phyloP scores from a whole-genome alignment of 2,329 filamentous ascomycete species.

The Drechslera avenae region DNA sequence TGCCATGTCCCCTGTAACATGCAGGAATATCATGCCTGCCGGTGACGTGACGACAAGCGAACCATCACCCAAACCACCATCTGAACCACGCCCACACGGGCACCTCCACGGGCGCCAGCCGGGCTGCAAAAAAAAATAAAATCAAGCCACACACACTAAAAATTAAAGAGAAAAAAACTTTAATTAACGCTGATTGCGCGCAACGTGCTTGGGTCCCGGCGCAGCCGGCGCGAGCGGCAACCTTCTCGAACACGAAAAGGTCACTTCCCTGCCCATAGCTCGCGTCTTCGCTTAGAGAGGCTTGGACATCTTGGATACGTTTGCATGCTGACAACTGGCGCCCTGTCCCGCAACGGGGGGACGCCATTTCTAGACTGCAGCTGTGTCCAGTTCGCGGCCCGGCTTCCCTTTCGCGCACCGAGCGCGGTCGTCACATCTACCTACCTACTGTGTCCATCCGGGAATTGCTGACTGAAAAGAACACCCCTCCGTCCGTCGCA shows the following conservation, averaged over 20 bases:
- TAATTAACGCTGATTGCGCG: conserved; percentile 27
- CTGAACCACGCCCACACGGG: too few relatives aligned
- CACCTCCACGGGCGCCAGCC: too few relatives aligned
- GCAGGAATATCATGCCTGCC: too few relatives aligned
- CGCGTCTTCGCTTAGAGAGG: conserved; percentile 7
- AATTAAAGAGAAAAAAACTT: too few relatives aligned
- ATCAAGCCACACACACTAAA: too few relatives aligned
- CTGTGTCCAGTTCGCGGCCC: neutral
- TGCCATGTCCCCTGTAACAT: too few relatives aligned
- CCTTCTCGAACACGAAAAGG: conserved; percentile 10
- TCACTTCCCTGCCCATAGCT: conserved; percentile 13
- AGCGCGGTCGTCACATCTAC: conserved; percentile 12
- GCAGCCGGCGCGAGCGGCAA: conserved; percentile 14
- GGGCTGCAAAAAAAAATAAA: too few relatives aligned
- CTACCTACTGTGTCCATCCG: conserved; percentile 7
- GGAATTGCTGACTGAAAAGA: conserved; percentile 25
- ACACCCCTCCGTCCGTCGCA: conserved; percentile 25
- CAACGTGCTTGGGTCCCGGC: conserved; percentile 21
- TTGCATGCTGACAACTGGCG: conserved; percentile 8
- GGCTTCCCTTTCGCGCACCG: neutral
- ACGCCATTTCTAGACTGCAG: conserved; percentile 1
- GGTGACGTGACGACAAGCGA: too few relatives aligned
- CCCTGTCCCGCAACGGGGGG: neutral
- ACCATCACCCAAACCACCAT: too few relatives aligned
- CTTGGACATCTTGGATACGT: neutral